phyloP scores from a whole-genome alignment of 176 grass and related monocot genomes.

The Cymbopogon citratus region DNA sequence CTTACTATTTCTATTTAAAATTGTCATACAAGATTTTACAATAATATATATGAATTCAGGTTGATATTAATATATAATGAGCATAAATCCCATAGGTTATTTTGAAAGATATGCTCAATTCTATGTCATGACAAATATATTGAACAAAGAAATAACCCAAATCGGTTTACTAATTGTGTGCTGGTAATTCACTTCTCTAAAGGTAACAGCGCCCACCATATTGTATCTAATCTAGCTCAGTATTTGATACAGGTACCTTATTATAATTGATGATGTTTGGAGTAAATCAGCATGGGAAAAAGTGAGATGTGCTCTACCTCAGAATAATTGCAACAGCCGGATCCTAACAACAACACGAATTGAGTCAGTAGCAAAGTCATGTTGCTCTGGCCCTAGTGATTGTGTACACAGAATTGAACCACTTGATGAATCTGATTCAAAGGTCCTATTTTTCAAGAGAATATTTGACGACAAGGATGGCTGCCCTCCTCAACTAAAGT shows the following conservation, averaged over 20 bases:
- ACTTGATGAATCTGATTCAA: not conserved
- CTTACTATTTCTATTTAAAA: too few species aligned
- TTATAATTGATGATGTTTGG: constrained; percentile 22
- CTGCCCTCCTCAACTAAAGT: constrained; percentile 8
- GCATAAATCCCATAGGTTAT: too few species aligned
- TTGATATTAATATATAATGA: too few species aligned
- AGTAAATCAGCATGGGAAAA: constrained; percentile 29
- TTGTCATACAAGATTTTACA: too few species aligned
- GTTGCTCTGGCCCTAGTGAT: not conserved
- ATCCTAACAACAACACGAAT: constrained; percentile 17
- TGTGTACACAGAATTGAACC: constrained; percentile 6
- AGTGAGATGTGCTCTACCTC: constrained; percentile 18
- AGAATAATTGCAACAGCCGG: not conserved
- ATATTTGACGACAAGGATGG: constrained; percentile 21
- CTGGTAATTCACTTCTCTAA: not conserved
- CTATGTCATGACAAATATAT: too few species aligned
- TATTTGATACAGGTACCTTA: constrained; percentile 22
- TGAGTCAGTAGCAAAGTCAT: constrained; percentile 5
- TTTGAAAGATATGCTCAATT: too few species aligned
- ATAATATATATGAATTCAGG: too few species aligned
- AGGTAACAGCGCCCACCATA: too few species aligned
- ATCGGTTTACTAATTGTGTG: not conserved
- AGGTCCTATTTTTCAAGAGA: constrained; percentile 20
- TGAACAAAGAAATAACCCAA: too few species aligned
- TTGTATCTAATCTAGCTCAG: not conserved